These are phyloP conservation scores for Umbelopsis sp. DNA, from an alignment of 192 early-diverging fungal genomes.

Conservation along the genomic window DNA sequence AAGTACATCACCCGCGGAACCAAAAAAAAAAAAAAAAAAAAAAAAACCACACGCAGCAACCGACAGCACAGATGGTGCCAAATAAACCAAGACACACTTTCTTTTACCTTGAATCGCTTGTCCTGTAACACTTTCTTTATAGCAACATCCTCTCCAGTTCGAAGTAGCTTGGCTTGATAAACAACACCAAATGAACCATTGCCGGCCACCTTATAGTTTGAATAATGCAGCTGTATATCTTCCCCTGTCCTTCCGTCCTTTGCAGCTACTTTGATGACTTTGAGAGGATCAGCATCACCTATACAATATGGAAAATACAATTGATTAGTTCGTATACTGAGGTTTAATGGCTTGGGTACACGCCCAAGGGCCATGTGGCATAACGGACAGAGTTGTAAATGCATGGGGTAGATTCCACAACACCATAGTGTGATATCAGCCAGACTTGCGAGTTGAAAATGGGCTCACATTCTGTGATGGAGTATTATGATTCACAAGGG, in stretches of 20 bases:
- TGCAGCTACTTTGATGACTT: constrained; percentile 80
- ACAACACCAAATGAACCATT: constrained; percentile 99
- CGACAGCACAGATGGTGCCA: no score
- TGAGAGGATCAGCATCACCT: constrained; percentile 42
- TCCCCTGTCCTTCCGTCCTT: constrained; percentile 88
- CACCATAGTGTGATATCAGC: no score
- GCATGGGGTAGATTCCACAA: no score
- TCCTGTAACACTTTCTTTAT: constrained; percentile 99
- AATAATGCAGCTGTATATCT: constrained; percentile 85
- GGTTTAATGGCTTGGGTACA: background rate
- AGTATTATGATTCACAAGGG: no score
- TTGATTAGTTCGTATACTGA: background rate
- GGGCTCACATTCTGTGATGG: no score
- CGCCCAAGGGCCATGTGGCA: background rate
- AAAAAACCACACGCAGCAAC: background rate
- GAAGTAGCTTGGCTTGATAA: constrained; percentile 91
- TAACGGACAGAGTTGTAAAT: background rate
- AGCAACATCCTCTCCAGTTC: constrained; percentile 80
- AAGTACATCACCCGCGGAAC: background rate
- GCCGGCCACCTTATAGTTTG: constrained; percentile 92
- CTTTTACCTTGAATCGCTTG: constrained; percentile 90
- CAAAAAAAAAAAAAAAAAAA: background rate
- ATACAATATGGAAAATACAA: background rate
- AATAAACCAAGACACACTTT: background rate
- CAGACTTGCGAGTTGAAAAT: no score